Evolutionary conservation across 2,329 filamentous ascomycete species (phyloP), one percentile per base, ranked within the genome.

Genomic region (Chrysoporthe cubensis): DNA sequence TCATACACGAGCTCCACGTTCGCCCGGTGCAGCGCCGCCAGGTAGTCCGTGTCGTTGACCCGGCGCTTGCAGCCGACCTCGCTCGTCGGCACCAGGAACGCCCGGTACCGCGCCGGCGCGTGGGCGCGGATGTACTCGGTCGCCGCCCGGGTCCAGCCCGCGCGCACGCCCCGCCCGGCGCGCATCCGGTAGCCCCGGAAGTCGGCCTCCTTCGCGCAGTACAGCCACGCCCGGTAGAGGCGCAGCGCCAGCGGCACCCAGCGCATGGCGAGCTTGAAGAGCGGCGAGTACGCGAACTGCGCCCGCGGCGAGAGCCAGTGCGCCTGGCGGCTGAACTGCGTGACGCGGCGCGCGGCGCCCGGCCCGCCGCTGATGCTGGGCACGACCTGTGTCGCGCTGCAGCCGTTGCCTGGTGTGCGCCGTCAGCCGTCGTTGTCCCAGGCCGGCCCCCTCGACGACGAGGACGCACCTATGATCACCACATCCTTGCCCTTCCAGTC

Each of bases 51-150:
- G 43, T 79, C 78, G 13, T 74, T 76, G 52, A 79, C 76, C 1
- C 77, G 73, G 1, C 78, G 71, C 65, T 80, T 79, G 57, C 78
- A 80, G 0, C 78, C 78, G 2, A 79, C 63, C 3, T 76, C 75
- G 1, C 75, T 76, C 14, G 74, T 71, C 0, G 78, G 78, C 1
- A 79, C 68, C 0, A 80, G 57, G 6, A 59, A 59, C 37, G 43
- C 57, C 13, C 71, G 71, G 52, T 79, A 78, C 56, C 73, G 73
- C 0, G 68, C 68, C 0, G 76, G 78, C 0, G 74, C 73, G 2
- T 71, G 68, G 14, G 43, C 71, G 0, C 64, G 64, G 13, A 79
- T 78, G 62, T 79, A 78, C 9, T 69, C 60, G 57, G 62, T 61
- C 1, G 69, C 60, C 34, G 70, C 61, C n/a, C 11, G 21, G 2